phyloP scores from a whole-genome alignment of 2,329 filamentous ascomycete species.

The Helminthosporium solani region DNA sequence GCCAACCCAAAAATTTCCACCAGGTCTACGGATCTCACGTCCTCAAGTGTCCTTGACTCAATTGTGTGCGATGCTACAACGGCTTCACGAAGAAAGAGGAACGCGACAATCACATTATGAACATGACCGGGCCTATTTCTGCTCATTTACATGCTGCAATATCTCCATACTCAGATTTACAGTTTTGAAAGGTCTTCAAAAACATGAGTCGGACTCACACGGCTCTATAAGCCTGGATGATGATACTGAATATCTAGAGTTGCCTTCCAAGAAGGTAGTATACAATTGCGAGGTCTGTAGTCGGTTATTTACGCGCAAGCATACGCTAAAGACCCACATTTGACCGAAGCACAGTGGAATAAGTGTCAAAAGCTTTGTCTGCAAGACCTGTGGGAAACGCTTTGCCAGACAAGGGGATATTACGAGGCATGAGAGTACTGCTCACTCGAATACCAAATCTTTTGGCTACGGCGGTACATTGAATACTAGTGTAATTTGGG shows the following conservation, averaged over 20 bases:
- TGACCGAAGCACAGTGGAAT: constrained; percentile 1
- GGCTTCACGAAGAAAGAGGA: constrained; percentile 1
- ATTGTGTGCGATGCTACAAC: constrained; percentile 8
- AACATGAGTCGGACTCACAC: constrained; percentile 4
- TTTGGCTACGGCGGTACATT: constrained; percentile 11
- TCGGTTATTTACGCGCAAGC: constrained; percentile 9
- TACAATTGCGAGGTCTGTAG: background rate
- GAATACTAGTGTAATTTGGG: constrained; percentile 12
- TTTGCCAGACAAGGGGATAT: constrained; percentile 12
- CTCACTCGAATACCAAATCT: constrained; percentile 3
- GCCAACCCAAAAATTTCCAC: background rate
- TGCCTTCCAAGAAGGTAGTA: background rate
- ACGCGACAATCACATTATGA: constrained; percentile 8
- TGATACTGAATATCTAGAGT: constrained; percentile 8
- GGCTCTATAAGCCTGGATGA: background rate
- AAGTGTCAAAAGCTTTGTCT: constrained; percentile 2
- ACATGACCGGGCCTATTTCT: constrained; percentile 10
- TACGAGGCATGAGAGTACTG: constrained; percentile 10
- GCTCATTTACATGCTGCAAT: constrained; percentile 2
- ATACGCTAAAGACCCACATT: constrained; percentile 1
- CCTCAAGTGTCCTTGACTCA: constrained; percentile 9
- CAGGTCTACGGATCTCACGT: constrained; percentile 2
- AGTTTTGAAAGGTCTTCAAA: constrained; percentile 6
- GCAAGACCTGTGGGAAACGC: constrained; percentile 5
- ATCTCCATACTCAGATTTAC: constrained; percentile 2